These are phyloP conservation scores for Misopates orontium DNA, from an alignment of 257 asterid species.

Conservation along the genomic window DNA sequence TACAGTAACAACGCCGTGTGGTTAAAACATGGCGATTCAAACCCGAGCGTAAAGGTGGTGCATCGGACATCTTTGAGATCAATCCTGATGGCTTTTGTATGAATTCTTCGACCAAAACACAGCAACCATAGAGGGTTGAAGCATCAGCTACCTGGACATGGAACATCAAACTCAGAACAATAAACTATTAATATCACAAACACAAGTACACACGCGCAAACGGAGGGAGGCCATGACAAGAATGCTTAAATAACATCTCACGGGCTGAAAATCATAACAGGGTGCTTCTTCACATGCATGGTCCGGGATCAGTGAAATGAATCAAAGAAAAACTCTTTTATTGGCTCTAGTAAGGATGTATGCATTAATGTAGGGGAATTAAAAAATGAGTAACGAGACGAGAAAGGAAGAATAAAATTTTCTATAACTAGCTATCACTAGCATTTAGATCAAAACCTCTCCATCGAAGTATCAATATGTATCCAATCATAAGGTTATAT, in stretches of 20 bases:
- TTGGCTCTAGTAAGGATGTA: not conserved
- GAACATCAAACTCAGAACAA: conserved; percentile 24
- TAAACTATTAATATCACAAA: conserved; percentile 6
- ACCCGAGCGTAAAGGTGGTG: conserved; percentile 49
- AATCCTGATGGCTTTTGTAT: conserved; percentile 86
- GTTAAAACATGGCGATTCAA: conserved; percentile 77
- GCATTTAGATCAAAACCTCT: conserved; percentile 1
- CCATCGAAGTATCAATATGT: conserved; percentile 3
- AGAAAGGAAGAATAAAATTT: no score
- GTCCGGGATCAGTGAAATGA: not conserved
- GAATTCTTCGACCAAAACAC: conserved; percentile 93
- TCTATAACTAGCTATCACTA: conserved; percentile 2
- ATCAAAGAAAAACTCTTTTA: not conserved
- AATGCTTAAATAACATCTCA: not conserved
- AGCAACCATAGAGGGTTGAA: conserved; percentile 96
- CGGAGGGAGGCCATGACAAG: not conserved
- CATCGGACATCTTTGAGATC: conserved; percentile 78
- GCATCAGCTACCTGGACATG: conserved; percentile 86
- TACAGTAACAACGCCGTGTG: conserved; percentile 97
- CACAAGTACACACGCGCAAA: not conserved
- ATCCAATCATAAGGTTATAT: conserved; percentile 3
- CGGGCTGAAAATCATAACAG: not conserved
- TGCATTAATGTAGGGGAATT: not conserved
- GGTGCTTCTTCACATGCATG: not conserved
- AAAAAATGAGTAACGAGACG: not conserved